Percentiles rank a stretch among this genome's conserved stretches.
phyloP scores from a whole-genome alignment of 2,329 filamentous ascomycete species.

The Scedosporium dehoogii region DNA sequence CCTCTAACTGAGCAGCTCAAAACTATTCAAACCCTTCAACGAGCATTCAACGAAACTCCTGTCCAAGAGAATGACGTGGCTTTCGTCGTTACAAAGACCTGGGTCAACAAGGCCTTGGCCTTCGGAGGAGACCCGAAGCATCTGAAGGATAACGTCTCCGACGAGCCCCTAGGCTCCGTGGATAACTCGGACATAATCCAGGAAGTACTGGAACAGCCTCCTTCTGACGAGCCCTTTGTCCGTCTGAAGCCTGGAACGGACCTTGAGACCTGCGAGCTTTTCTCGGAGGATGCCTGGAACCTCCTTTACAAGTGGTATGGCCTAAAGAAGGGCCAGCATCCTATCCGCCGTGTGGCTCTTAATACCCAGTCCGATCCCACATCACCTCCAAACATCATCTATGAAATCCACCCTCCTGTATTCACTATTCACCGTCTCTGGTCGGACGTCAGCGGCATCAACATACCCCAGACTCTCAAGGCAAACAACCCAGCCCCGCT shows the following conservation, averaged over 20 bases:
- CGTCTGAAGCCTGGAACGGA: constrained; percentile 61
- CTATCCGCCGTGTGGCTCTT: constrained; percentile 68
- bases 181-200: constrained; percentile 79
- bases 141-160: constrained; percentile 47
- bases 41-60: constrained; percentile 39
- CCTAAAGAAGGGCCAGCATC: constrained; percentile 54
- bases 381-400: constrained; percentile 57
- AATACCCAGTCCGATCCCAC: constrained; percentile 55
- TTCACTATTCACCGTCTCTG: constrained; percentile 77
- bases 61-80: constrained; percentile 63
- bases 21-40: constrained; percentile 54
- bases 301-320: constrained; percentile 77
- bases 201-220: constrained; percentile 42
- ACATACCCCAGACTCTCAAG: constrained; percentile 48
- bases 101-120: constrained; percentile 66
- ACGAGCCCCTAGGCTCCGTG: constrained; percentile 62
- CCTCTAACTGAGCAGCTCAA: constrained; percentile 54
- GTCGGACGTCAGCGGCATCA: constrained; percentile 45
- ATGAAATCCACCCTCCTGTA: constrained; percentile 75
- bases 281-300: constrained; percentile 74
- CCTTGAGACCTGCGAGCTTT: constrained; percentile 63
- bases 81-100: constrained; percentile 68
- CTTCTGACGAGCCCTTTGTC: constrained; percentile 49
- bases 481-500: constrained; percentile 52
- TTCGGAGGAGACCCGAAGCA: constrained; percentile 49